Evolutionary conservation across 2,329 filamentous ascomycete genomes (phyloP).

Genomic region (Claviceps sp.): DNA sequence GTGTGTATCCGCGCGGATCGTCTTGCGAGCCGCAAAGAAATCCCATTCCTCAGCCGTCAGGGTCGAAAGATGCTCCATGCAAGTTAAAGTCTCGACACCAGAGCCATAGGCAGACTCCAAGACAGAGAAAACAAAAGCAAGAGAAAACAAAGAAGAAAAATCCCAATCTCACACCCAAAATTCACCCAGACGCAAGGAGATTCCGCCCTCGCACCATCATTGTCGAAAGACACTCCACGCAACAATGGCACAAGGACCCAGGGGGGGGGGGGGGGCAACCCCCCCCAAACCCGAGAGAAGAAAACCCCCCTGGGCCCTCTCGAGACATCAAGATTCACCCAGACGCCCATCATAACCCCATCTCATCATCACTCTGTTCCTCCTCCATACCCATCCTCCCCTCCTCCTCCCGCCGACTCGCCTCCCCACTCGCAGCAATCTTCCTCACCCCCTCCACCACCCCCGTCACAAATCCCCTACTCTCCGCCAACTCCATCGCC

Average conservation of each 20-base stretch:
- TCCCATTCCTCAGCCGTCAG: not conserved
- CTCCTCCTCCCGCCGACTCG: slow-evolving; percentile 62
- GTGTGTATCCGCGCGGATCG: too few species aligned
- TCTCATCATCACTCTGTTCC: slow-evolving; percentile 41
- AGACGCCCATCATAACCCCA: slow-evolving; percentile 22
- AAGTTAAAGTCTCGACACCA: too few species aligned
- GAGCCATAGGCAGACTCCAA: too few species aligned
- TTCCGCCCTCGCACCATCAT: not conserved
- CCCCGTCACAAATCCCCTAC: slow-evolving; percentile 66
- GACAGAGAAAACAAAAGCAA: not conserved
- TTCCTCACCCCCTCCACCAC: slow-evolving; percentile 81
- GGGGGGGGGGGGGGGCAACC: rapidly evolving
- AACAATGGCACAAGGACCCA: not conserved
- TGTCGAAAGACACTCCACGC: not conserved
- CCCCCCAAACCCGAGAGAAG: too few species aligned
- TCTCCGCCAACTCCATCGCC: slow-evolving; percentile 85
- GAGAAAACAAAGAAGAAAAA: not conserved
- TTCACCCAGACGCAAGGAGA: not conserved
- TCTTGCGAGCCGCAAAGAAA: too few species aligned
- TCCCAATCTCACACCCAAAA: too few species aligned
- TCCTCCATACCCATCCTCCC: slow-evolving; percentile 52
- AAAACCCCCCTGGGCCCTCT: not conserved
- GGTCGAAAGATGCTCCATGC: not conserved
- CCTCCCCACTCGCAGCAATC: slow-evolving; percentile 70
- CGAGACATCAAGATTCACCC: not conserved